phyloP scores from a whole-genome alignment of 176 grass and related monocot species.

The Saccharum spontaneum region DNA sequence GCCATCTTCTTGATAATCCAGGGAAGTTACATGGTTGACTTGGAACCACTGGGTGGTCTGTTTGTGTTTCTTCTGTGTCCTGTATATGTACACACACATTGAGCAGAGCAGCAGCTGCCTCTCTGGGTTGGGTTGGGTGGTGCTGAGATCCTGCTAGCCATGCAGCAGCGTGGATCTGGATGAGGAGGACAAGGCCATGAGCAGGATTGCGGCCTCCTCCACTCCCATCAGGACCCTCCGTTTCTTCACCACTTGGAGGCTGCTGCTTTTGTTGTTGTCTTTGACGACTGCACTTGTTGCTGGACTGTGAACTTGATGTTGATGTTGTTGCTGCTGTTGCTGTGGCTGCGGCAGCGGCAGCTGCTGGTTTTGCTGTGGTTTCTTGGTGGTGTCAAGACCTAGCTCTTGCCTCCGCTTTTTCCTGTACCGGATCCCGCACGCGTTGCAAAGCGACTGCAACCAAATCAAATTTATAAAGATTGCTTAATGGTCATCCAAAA shows the following conservation, averaged over 20 bases:
- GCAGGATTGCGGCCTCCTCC: constrained; percentile 83
- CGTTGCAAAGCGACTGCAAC: constrained; percentile 85
- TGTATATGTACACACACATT: constrained; percentile 18
- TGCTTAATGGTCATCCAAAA: background rate
- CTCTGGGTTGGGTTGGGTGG: background rate
- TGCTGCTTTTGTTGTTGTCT: constrained; percentile 23
- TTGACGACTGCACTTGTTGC: background rate
- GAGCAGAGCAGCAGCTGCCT: background rate
- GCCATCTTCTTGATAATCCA: constrained; percentile 35
- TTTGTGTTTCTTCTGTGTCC: constrained; percentile 6
- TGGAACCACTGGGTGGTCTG: constrained; percentile 37
- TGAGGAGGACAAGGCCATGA: constrained; percentile 89
- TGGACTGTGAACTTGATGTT: background rate
- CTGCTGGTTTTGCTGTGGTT: background rate
- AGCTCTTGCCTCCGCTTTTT: constrained; percentile 76
- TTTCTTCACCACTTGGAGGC: constrained; percentile 62
- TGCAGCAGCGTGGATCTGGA: constrained; percentile 48
- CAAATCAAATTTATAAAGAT: background rate
- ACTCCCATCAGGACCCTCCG: constrained; percentile 66
- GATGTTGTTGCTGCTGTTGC: background rate
- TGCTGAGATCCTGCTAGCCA: constrained; percentile 26
- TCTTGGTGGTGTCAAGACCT: constrained; percentile 42
- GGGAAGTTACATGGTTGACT: constrained; percentile 33
- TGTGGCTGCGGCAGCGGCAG: background rate
- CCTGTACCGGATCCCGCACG: constrained; percentile 92